These are phyloP conservation scores for Pouteria campechiana DNA, from an alignment of 179 eudicot genomes.

Conservation along the genomic window DNA sequence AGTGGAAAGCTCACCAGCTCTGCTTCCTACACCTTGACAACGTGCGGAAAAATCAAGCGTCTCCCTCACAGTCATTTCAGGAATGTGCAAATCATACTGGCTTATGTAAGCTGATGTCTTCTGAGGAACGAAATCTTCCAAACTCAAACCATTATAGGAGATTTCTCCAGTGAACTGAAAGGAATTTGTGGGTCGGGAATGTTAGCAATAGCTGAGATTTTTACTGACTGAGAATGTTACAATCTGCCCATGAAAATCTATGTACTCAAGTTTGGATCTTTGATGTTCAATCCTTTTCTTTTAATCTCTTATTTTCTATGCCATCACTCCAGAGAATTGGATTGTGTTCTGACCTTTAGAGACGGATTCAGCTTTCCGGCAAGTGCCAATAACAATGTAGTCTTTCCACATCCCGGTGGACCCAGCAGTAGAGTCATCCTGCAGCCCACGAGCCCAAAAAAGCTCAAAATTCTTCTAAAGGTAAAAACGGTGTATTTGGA, in stretches of 20 bases:
- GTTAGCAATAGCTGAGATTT: no score
- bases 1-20: constrained; percentile 36
- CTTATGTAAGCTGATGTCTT: constrained; percentile 70
- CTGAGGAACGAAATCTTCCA: constrained; percentile 66
- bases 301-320: no score
- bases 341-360: constrained; percentile 68
- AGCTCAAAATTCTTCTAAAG: no score
- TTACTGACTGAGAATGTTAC: no score
- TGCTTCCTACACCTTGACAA: constrained; percentile 68
- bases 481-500: no score
- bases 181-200: not conserved
- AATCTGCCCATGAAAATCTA: no score
- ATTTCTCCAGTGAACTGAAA: constrained; percentile 61
- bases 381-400: constrained; percentile 67
- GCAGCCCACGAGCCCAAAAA: constrained; percentile 9
- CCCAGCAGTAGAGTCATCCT: constrained; percentile 84
- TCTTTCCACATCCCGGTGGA: constrained; percentile 93
- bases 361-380: constrained; percentile 65
- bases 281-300: no score
- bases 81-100: constrained; percentile 66
- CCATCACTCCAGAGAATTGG: no score
- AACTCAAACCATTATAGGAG: constrained; percentile 59
- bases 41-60: constrained; percentile 66
- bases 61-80: constrained; percentile 77
- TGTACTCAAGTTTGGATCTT: no score